phyloP scores from a whole-genome alignment of 257 asterid genomes.

The Prunella vulgaris region DNA sequence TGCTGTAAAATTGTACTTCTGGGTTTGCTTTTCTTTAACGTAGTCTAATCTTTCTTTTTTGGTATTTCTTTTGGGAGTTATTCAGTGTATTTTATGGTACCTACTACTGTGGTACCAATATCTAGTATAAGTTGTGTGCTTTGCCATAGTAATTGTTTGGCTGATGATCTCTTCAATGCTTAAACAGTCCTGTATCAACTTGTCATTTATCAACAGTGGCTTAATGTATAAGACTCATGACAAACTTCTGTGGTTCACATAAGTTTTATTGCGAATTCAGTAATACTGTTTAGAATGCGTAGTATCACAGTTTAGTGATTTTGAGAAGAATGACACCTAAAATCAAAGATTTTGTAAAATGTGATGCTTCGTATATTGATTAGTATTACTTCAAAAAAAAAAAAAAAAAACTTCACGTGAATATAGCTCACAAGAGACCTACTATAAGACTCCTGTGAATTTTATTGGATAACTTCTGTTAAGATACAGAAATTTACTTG shows the following conservation, averaged over 20 bases:
- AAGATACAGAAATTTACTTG: background rate
- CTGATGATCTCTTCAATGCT: background rate
- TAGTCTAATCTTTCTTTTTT: background rate
- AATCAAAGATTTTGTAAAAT: too few relatives aligned
- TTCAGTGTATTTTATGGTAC: background rate
- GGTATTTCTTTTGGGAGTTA: background rate
- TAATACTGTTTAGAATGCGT: background rate
- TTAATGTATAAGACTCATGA: background rate
- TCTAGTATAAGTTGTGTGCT: background rate
- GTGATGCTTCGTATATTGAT: background rate
- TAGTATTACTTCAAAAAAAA: too few relatives aligned
- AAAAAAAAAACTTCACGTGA: background rate
- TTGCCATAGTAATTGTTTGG: background rate
- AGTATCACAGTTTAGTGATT: background rate
- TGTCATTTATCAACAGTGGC: background rate
- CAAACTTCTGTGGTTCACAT: background rate
- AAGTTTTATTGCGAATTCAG: background rate
- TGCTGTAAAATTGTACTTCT: too few relatives aligned
- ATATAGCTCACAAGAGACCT: background rate
- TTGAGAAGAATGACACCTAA: background rate
- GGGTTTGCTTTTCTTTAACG: background rate
- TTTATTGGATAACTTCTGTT: too few relatives aligned
- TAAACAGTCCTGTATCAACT: background rate
- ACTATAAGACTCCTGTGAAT: background rate
- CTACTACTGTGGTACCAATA: background rate